phyloP scores from a whole-genome alignment of 73 alveolate species.

The Tetrahymena thermophila region DNA sequence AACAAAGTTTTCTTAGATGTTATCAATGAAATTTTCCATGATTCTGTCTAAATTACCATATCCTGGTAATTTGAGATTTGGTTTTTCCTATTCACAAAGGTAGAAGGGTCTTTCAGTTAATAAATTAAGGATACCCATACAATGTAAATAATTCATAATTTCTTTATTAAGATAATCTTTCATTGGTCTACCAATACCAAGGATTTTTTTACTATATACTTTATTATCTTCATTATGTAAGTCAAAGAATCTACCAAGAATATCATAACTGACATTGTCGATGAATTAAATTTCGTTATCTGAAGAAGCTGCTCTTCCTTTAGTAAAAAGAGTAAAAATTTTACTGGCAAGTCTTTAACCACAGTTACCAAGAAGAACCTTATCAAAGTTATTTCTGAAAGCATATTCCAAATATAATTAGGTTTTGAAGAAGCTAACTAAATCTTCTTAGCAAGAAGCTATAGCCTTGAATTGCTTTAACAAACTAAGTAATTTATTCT shows the following conservation, averaged over 20 bases:
- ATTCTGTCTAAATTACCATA: background rate
- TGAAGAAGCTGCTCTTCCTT: background rate
- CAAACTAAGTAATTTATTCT: background rate
- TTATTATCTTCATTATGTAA: background rate
- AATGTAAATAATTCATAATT: background rate
- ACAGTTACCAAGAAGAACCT: background rate
- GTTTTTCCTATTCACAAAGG: background rate
- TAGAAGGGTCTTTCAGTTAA: background rate
- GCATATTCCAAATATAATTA: background rate
- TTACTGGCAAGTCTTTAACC: background rate
- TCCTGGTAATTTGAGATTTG: background rate
- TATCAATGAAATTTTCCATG: background rate
- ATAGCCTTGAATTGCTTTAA: background rate
- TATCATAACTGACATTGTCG: background rate
- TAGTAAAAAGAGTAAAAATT: background rate
- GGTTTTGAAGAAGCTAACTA: background rate
- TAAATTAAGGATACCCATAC: background rate
- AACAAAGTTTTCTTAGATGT: background rate
- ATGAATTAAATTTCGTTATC: background rate
- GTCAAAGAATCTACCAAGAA: background rate
- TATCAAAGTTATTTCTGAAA: background rate
- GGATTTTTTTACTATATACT: background rate
- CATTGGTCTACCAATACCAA: background rate
- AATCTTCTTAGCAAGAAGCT: background rate
- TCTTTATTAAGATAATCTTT: background rate